phyloP scores from a whole-genome alignment of 345 rosid species.

The Syzygium grande region DNA sequence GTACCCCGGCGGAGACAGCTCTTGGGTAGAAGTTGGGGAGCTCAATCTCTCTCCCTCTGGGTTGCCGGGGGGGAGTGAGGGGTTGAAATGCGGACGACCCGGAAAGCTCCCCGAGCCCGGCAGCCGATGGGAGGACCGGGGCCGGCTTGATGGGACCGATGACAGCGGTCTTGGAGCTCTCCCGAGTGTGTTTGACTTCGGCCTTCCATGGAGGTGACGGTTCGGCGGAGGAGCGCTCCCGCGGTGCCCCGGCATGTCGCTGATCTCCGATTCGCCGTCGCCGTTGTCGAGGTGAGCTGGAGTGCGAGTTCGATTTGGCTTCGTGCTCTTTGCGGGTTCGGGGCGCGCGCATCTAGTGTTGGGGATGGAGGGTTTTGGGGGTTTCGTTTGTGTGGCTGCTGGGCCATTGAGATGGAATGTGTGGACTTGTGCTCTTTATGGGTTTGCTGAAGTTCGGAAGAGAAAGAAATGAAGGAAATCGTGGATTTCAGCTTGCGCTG shows the following conservation, averaged over 20 bases:
- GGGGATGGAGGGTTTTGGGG: slow-evolving; percentile 3
- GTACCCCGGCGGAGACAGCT: background rate
- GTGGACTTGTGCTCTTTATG: background rate
- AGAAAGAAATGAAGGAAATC: background rate
- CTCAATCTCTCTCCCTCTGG: background rate
- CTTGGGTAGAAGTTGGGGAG: background rate
- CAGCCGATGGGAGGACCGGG: slow-evolving; percentile 23
- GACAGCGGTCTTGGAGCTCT: slow-evolving; percentile 23
- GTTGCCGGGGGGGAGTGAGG: background rate
- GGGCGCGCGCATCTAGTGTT: background rate
- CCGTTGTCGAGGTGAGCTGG: slow-evolving; percentile 46
- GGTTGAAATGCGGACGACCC: background rate
- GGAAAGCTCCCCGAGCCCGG: background rate
- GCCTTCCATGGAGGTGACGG: slow-evolving; percentile 65
- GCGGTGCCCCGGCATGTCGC: slow-evolving; percentile 11
- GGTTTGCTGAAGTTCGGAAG: background rate
- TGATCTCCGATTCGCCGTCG: slow-evolving; percentile 45
- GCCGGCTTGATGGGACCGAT: slow-evolving; percentile 53
- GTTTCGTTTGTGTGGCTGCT: background rate
- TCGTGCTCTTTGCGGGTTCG: background rate
- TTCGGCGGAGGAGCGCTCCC: slow-evolving; percentile 21
- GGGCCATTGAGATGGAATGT: background rate
- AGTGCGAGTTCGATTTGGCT: slow-evolving; percentile 10
- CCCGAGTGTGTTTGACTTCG: slow-evolving; percentile 5
- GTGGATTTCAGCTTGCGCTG: background rate